Percentiles rank a stretch among this genome's conserved stretches.
phyloP scores from a whole-genome alignment of 2,329 filamentous ascomycete species.

The Parastagonospora avenae region DNA sequence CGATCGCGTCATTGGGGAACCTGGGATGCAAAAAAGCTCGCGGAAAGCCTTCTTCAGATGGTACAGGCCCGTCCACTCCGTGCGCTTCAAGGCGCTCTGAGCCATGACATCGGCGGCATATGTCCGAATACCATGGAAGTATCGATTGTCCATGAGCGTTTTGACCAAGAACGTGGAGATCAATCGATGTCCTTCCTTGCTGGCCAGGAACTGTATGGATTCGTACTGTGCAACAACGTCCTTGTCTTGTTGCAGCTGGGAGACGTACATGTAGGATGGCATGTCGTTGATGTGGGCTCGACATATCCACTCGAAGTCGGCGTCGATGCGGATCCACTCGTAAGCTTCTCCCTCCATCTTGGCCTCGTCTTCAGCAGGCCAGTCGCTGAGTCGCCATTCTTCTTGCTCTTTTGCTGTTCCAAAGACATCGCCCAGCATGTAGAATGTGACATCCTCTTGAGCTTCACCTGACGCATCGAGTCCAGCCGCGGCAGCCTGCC shows the following conservation, averaged over 20 bases:
- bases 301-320: constrained; percentile 97
- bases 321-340: constrained; percentile 97
- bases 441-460: constrained; percentile 82
- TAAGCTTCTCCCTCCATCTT: constrained; percentile 96
- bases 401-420: constrained; percentile 79
- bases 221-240: constrained; percentile 85
- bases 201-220: constrained; percentile 75
- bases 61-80: constrained; percentile 77
- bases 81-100: constrained; percentile 64
- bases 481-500: constrained; percentile 66
- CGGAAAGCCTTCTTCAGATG: constrained; percentile 87
- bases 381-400: constrained; percentile 86
- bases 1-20: constrained; percentile 76
- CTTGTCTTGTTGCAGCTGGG: constrained; percentile 93
- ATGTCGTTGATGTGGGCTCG: constrained; percentile 76
- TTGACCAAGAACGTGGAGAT: constrained; percentile 88
- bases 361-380: constrained; percentile 85
- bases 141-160: constrained; percentile 87
- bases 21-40: constrained; percentile 83
- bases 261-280: constrained; percentile 96
- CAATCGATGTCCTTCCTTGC: constrained; percentile 72
- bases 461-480: constrained; percentile 66
- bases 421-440: constrained; percentile 90
- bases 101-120: constrained; percentile 82
- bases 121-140: constrained; percentile 89